These are phyloP conservation scores for Starmerella geochares DNA, from an alignment of 805 yeast species.

Conservation along the genomic window DNA sequence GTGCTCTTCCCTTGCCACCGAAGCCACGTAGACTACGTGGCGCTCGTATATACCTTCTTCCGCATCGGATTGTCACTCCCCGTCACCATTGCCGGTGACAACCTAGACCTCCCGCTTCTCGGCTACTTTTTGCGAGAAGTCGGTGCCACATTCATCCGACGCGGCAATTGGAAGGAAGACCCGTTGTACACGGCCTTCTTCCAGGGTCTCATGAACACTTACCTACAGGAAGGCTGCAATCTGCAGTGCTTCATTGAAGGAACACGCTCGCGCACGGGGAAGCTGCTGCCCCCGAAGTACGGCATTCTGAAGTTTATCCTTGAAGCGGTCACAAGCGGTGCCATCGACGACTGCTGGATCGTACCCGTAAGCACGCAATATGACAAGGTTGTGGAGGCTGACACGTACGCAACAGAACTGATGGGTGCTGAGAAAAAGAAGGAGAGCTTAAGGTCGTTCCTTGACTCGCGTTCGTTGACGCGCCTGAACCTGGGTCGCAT, in stretches of 20 bases:
- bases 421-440: constrained; percentile 48
- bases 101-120: constrained; percentile 48
- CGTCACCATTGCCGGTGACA: constrained; percentile 55
- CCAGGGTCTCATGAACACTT: constrained; percentile 40
- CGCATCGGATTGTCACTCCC: constrained; percentile 48
- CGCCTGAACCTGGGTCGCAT: constrained; percentile 35
- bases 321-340: constrained; percentile 39
- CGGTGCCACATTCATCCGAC: constrained; percentile 51
- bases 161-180: constrained; percentile 36
- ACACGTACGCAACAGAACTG: constrained; percentile 46
- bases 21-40: constrained; percentile 52
- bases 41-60: constrained; percentile 44
- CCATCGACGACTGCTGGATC: constrained; percentile 36
- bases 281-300: constrained; percentile 49
- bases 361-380: constrained; percentile 52
- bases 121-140: constrained; percentile 41
- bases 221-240: constrained; percentile 40
- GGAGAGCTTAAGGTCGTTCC: constrained; percentile 38
- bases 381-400: constrained; percentile 49
- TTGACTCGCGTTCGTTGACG: constrained; percentile 30
- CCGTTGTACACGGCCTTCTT: constrained; percentile 38
- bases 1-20: constrained; percentile 51
- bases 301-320: constrained; percentile 48
- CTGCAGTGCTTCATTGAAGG: constrained; percentile 58
- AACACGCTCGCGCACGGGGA: constrained; percentile 59